Evolutionary conservation across 2,329 filamentous ascomycete genomes (phyloP).

Genomic region (Colletotrichum sp.): DNA sequence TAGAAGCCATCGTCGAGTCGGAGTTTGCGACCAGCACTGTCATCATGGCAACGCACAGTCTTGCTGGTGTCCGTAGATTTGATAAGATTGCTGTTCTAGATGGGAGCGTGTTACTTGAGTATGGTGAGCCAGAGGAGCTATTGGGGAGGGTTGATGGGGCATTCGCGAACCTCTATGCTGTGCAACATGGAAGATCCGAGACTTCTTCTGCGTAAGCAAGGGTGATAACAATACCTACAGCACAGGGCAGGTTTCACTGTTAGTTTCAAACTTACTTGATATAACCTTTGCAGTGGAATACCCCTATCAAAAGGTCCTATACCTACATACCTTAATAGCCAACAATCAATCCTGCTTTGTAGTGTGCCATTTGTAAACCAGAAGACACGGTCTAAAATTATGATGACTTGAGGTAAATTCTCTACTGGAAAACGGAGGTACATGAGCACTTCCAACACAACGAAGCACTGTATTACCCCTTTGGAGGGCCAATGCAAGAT

Average conservation of each 20-base stretch:
- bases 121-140: conserved; percentile 4
- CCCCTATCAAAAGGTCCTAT: neutral
- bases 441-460: no score
- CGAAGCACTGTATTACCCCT: no score
- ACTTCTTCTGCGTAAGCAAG: neutral
- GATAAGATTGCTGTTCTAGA: conserved; percentile 2
- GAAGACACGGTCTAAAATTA: no score
- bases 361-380: no score
- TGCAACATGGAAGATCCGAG: conserved; percentile 1
- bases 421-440: no score
- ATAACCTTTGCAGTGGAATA: neutral
- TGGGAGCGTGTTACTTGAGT: conserved; percentile 3
- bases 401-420: no score
- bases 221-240: neutral
- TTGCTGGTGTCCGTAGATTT: conserved; percentile 2
- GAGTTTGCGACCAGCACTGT: conserved; percentile 4
- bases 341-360: neutral
- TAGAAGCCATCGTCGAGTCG: neutral
- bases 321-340: neutral
- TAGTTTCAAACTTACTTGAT: neutral
- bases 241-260: neutral
- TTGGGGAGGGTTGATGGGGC: conserved; percentile 3
- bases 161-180: conserved; percentile 8
- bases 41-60: conserved; percentile 2
- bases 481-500: no score